Evolutionary conservation across 106 monocot species (phyloP), one percentile per base, ranked within the genome.

Genomic region (Cymbidium sinense): DNA sequence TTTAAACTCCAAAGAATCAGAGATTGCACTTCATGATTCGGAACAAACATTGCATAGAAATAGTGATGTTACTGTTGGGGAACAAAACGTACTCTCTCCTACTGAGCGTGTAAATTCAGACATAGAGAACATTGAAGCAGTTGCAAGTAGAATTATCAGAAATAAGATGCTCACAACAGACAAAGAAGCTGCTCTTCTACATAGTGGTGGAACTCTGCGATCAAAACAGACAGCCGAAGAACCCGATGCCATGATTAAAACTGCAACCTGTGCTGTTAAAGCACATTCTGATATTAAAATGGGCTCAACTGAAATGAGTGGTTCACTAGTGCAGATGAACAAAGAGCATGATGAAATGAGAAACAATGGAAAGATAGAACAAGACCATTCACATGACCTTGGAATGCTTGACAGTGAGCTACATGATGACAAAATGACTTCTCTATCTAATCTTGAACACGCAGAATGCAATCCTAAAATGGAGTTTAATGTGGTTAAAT

Each of bases 21-120:
- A 74, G 3, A 44, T 39, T 12, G 28, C 13, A 74, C 13, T 74
- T 74, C 9, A 44, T 74, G 74, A 74, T 74, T 74, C 74, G 21
- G 37, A 43, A 20, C 44, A 43, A 74, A 28, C 43, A 43, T n/a
- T 18, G 20, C 21, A 12, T 71, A 62, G 18, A n/a, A 33, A 61
- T 39, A 71, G 19, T 19, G 35, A 39, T 71, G 37, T 7, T 47
- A 55, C 20, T 31, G 47, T 43, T 58, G 43, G 55, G 27, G 39
- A n/a, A 61, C 15, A 33, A 25, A 37, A 43, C 11, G 33, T 13
- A 44, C 25, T 25, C 37, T 25, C 31, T 55, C 23, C 23, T 31
- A 23, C 11, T 47, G 52, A 21, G 5, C 27, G 44, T 20, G 34
- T 8, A 27, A 62, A 21, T 13, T 34, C 9, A n/a, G 51, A 55